Evolutionary conservation across 306 rosid genomes (phyloP).

Genomic region (Canavalia gladiata): DNA sequence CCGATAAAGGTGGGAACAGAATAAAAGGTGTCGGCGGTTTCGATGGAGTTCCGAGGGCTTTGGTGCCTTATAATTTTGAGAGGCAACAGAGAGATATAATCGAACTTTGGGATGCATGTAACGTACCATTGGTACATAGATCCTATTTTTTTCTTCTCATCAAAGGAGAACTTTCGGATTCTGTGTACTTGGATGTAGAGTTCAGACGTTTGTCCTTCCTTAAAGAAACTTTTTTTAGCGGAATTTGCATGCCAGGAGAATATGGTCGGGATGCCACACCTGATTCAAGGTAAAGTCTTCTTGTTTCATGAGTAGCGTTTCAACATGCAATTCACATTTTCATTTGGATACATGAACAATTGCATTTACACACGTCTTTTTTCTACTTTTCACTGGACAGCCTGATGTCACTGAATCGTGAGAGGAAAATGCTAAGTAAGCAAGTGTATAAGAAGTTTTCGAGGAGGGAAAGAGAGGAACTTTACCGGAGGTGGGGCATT

Average conservation of each 20-base stretch:
- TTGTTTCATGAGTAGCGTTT: conserved; percentile 20
- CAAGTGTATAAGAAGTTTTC: conserved; percentile 71
- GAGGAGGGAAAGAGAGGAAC: conserved; percentile 65
- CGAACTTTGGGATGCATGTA: conserved; percentile 82
- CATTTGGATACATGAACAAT: not conserved
- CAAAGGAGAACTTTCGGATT: conserved; percentile 82
- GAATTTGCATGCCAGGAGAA: conserved; percentile 44
- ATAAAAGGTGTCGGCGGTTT: conserved; percentile 38
- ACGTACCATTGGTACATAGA: conserved; percentile 81
- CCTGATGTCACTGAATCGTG: conserved; percentile 65
- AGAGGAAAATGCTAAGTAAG: conserved; percentile 86
- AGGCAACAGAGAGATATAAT: conserved; percentile 69
- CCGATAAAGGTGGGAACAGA: conserved; percentile 40
- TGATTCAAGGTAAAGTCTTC: conserved; percentile 70
- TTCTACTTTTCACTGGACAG: conserved; percentile 46
- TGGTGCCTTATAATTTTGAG: conserved; percentile 58
- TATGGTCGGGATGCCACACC: conserved; percentile 53
- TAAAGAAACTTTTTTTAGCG: conserved; percentile 61
- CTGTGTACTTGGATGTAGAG: conserved; percentile 80
- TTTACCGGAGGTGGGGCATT: conserved; percentile 77
- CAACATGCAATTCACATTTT: conserved; percentile 22
- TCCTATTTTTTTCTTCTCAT: conserved; percentile 83
- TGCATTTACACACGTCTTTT: conserved; percentile 6
- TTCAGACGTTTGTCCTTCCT: conserved; percentile 79
- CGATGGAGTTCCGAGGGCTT: conserved; percentile 31